Base-by-base conservation (phyloP, 805 yeast species). In the Sugiyamaella smithiae region DNA sequence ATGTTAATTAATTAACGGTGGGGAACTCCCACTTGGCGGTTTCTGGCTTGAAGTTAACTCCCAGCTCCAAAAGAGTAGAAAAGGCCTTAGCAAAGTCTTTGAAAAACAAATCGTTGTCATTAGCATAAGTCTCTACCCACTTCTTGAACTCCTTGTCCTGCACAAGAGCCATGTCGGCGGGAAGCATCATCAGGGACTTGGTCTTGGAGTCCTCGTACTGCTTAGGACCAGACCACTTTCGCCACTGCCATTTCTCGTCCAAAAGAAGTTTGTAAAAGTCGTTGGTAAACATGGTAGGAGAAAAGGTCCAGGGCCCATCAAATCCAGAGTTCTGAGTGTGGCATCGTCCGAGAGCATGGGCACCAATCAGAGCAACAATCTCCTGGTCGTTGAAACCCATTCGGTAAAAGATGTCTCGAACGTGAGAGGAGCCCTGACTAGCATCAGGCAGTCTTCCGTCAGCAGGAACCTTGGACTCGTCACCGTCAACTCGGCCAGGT, bases 221-320 rank as follows among this genome's bases (percentile, higher is more conserved):
- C 53, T 72, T 72, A 62, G 78, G 79, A 46, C 84, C 85, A 58
- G 70, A 69, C 81, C 88, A 75, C 64, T 81, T 70, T 63, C 78
- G 72, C 71, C 71, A 62, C 46, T 66, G 70, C 82, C 81, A 73
- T 46, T 73, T 68, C 56, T 81, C 83, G 44, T 78, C 71, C 36
- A 80, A 55, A 63, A 86, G 69, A 46, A 73, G 72, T 63, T 64
- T 75, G 68, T 64, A 86, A 63, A 84, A 85, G 52, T 82, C 87
- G 65, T 85, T 86, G 46, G 85, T 77, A 62, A 86, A 82, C 51
- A 69, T 66, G 17, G 84, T 84, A 45, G 89, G 85, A 9, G 88
- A 78, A 50, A 79, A 81, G 28, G 93, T 87, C 95, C 95, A 86
- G 51, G 88, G 88, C 6, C 95, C 93, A 54, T 83, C 88, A 70